Evolutionary conservation across 2,329 filamentous ascomycete genomes (phyloP).

Genomic region (Sclerotinia sclerotiorum): DNA sequence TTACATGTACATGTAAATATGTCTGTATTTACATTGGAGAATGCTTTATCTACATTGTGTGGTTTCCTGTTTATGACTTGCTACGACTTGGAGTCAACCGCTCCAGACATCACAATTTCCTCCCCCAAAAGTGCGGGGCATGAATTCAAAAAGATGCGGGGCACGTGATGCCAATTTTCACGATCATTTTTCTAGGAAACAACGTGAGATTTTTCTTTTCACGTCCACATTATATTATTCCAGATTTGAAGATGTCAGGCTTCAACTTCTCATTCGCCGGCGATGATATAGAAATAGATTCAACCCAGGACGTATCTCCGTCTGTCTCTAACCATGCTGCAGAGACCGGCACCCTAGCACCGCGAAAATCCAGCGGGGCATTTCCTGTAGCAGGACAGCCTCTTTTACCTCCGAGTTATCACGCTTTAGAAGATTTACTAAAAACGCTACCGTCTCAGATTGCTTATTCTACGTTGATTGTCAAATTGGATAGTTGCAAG

Average conservation of each 20-base stretch:
- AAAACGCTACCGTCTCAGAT: slow-evolving; percentile 68
- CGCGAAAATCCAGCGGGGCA: slow-evolving; percentile 43
- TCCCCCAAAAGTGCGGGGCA: slow-evolving; percentile 15
- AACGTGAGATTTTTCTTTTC: not conserved
- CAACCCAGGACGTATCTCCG: slow-evolving; percentile 15
- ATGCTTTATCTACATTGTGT: not conserved
- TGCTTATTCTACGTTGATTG: slow-evolving; percentile 62
- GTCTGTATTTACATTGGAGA: not conserved
- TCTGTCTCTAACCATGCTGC: slow-evolving; percentile 34
- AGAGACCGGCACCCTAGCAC: slow-evolving; percentile 38
- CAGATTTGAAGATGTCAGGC: slow-evolving; percentile 12
- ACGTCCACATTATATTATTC: not conserved
- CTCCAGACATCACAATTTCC: not conserved
- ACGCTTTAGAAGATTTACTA: slow-evolving; percentile 54
- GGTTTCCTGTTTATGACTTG: not conserved
- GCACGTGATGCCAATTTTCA: slow-evolving; percentile 19
- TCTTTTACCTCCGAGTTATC: slow-evolving; percentile 54
- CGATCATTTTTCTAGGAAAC: not conserved
- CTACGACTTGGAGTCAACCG: not conserved
- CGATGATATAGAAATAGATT: slow-evolving; percentile 57
- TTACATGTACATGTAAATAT: not conserved
- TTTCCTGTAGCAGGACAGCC: slow-evolving; percentile 64
- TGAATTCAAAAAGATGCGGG: not conserved
- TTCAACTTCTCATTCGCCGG: slow-evolving; percentile 58
- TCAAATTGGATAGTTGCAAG: slow-evolving; percentile 59